Conservation (phyloP, 2,329 filamentous ascomycete species). For the Claviceps pazoutovae region DNA sequence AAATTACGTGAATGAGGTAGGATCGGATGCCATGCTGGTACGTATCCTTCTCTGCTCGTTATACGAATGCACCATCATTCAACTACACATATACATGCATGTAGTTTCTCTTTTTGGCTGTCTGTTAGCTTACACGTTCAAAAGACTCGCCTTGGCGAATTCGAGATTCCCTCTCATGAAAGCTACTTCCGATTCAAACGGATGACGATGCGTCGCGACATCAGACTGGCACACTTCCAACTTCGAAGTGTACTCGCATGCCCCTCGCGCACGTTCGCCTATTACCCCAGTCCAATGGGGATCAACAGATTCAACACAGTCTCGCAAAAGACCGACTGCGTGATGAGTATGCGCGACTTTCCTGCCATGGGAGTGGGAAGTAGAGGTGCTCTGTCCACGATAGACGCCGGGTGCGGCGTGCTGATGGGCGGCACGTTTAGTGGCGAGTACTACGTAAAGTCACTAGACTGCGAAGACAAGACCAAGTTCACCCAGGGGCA, state of each 20-base stretch:
- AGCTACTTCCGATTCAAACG: constrained; percentile 44
- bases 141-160: constrained; percentile 8
- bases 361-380: constrained; percentile 14
- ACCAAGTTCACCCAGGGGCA: constrained; percentile 27
- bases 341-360: constrained; percentile 29
- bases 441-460: constrained; percentile 39
- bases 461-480: constrained; percentile 26
- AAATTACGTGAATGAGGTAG: constrained; percentile 42
- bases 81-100: no score
- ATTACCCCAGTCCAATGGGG: constrained; percentile 38
- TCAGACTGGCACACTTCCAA: constrained; percentile 51
- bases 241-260: constrained; percentile 48
- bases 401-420: constrained; percentile 39
- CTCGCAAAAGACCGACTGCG: constrained; percentile 29
- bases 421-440: constrained; percentile 45
- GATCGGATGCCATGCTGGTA: constrained; percentile 34
- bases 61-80: no score
- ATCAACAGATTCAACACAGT: constrained; percentile 40
- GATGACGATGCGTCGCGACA: constrained; percentile 39
- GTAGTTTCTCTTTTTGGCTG: background rate
- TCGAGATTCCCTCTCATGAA: constrained; percentile 22
- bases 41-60: constrained; percentile 12
- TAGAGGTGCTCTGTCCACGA: constrained; percentile 30
- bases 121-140: background rate
- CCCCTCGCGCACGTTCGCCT: constrained; percentile 39